These are phyloP conservation scores for Saccharum spontaneum DNA, from an alignment of 176 grass and related monocot species.

Conservation along the genomic window DNA sequence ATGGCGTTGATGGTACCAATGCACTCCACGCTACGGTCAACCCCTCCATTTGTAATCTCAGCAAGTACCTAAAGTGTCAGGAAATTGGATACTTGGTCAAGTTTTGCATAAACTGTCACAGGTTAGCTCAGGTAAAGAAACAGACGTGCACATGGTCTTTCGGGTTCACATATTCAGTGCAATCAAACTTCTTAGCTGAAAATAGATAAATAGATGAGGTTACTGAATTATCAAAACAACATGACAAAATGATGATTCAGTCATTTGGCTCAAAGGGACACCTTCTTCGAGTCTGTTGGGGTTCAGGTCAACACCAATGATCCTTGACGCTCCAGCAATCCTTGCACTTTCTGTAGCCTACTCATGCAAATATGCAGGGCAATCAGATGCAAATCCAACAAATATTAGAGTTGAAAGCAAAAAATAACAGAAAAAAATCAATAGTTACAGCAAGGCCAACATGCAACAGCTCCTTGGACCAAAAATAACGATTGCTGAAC, in stretches of 20 bases:
- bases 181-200: conserved; percentile 78
- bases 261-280: background rate
- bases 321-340: conserved; percentile 67
- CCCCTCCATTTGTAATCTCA: conserved; percentile 86
- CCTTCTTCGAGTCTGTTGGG: conserved; percentile 74
- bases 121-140: background rate
- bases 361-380: conserved; percentile 9
- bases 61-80: conserved; percentile 56
- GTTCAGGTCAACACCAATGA: conserved; percentile 83
- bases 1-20: conserved; percentile 73
- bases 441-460: conserved; percentile 60
- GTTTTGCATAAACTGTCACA: background rate
- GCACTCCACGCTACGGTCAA: conserved; percentile 80
- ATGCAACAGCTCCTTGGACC: conserved; percentile 71
- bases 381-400: background rate
- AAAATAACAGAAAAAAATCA: background rate
- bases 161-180: conserved; percentile 76
- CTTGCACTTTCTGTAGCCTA: conserved; percentile 81
- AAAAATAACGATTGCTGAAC: conserved; percentile 69
- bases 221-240: background rate
- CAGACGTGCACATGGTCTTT: conserved; percentile 81
- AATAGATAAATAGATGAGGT: background rate
- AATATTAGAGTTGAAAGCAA: background rate
- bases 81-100: background rate
- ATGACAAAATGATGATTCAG: background rate